Base-by-base conservation (phyloP, 2,329 filamentous ascomycete species). In the Fusarium sp. region DNA sequence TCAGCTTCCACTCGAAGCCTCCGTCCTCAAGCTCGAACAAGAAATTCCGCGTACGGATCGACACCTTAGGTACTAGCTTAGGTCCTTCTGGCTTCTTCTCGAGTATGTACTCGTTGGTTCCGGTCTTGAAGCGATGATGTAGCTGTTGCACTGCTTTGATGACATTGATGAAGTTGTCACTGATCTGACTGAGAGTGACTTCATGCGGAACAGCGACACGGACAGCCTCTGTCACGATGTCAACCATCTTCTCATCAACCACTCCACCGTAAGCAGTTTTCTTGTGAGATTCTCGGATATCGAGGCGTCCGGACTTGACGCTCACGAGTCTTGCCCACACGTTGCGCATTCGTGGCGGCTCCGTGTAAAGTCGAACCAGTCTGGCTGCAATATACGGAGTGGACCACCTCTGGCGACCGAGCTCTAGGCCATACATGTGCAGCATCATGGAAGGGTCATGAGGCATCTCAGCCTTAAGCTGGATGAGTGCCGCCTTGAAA, bases 1-100 rank as follows among this genome's bases (percentile, higher is more conserved):
- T 94, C 11, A 99, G 86, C 80, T 98, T 98, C 94, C 95, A 99
- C 81, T 99, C 96, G 78, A 99, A 99, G 0, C 94, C 92, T 58
- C 96, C 96, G 80, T 99, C 96, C 83, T 99, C 96, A 38, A 99
- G 87, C 79, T 98, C 96, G 67, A 99, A 96, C 3, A 98, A 84
- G 27, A 99, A 87, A 6, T 93, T 93, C 76, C 93, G 93, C 63
- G 92, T 93, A 60, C 95, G 91, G 11, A 99, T 75, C 0, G 95
- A 96, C 24, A 99, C 86, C 79, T 94, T 96, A 2, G 96, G 96
- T 0, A 99, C 91, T 53, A 90, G 86, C 80, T 97, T 98, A 1
- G 97, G 94, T 0, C 89, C 92, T 81, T 98, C 94, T 0, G 96
- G 94, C 11, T 89, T 88, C 82, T 98, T 98, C 17, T 93, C 91